Percentiles rank a stretch among this genome's conserved stretches.
These are phyloP conservation scores for Silybum marianum DNA, from an alignment of 129 eudicot species.

Conservation along the genomic window DNA sequence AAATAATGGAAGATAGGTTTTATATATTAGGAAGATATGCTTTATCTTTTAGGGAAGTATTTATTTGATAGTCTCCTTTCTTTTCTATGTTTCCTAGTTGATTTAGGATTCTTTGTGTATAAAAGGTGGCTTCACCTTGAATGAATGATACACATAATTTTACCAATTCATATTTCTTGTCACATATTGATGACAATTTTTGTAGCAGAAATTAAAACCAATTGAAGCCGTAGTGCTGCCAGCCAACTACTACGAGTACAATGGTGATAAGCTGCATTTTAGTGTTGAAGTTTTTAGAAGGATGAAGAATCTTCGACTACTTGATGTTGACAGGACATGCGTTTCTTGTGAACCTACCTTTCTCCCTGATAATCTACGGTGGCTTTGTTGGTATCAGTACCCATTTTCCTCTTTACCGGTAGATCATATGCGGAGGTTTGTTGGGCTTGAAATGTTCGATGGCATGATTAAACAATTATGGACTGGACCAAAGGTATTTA, in stretches of 20 bases:
- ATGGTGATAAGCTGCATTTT: background rate
- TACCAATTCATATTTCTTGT: too few species aligned
- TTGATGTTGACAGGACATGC: background rate
- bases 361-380: background rate
- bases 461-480: background rate
- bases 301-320: slow-evolving; percentile 20
- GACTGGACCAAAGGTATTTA: background rate
- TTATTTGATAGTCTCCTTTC: too few species aligned
- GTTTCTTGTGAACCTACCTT: background rate
- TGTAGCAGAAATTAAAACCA: background rate
- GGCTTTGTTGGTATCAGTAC: background rate
- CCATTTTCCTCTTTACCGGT: background rate
- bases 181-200: background rate
- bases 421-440: background rate
- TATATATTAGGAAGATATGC: too few species aligned
- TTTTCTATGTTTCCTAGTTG: too few species aligned
- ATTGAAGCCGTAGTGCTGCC: slow-evolving; percentile 13
- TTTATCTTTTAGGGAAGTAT: too few species aligned
- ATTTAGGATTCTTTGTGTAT: too few species aligned
- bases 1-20: too few species aligned
- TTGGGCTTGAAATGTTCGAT: background rate
- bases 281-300: background rate
- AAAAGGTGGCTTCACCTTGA: too few species aligned
- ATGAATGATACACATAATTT: too few species aligned
- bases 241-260: background rate